Evolutionary conservation across 768 basidiomycete genomes (phyloP), one percentile per base, ranked within the genome.

Genomic region (Termitomyces sp.): DNA sequence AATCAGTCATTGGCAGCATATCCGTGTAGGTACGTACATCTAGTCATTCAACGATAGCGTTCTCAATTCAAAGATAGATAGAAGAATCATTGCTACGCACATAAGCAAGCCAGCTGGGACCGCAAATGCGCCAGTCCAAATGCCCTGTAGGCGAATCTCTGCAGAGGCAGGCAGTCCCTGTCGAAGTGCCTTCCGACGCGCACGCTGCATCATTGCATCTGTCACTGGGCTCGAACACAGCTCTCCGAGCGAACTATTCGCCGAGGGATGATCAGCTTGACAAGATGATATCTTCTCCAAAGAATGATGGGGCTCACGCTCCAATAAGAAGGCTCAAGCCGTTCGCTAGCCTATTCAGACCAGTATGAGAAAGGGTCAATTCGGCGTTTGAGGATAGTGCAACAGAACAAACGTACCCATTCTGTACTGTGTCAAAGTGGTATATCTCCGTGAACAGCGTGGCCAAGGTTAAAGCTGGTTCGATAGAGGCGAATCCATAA

Each of bases 401-500:
- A 13, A 11, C 2, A 45, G 7, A 7, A 18, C 40, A 52, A 50
- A 32, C 20, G 18, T 53, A 73, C 73, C 71, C 73, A 39, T 74
- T 73, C 9, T 63, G 62, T 11, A 71, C 71, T 6, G 74, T 73
- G 51, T 73, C 67, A 50, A 74, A 75, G 16, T 70, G 64, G 54
- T 73, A 74, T n/a, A 73, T 56, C 35, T 69, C 52, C 3, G 71
- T 72, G 56, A 73, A 74, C 2, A 75, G 54, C 7, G 72, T 66
- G 3, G 74, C 72, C 43, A 75, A 39, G 7, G 68, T 75, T 52
- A 75, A 58, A 10, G 72, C 72, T 29, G 73, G 73, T 51, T 74
- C 73, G 13, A 74, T 74, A 9, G 72, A 73, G 0, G 72, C 72
- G 47, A 70, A 72, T 2, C 73, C 73, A 54, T 73, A 75, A 2